Evolutionary conservation across 768 basidiomycete species (phyloP), one percentile per base, ranked within the genome.

Genomic region (Trametes elegans): DNA sequence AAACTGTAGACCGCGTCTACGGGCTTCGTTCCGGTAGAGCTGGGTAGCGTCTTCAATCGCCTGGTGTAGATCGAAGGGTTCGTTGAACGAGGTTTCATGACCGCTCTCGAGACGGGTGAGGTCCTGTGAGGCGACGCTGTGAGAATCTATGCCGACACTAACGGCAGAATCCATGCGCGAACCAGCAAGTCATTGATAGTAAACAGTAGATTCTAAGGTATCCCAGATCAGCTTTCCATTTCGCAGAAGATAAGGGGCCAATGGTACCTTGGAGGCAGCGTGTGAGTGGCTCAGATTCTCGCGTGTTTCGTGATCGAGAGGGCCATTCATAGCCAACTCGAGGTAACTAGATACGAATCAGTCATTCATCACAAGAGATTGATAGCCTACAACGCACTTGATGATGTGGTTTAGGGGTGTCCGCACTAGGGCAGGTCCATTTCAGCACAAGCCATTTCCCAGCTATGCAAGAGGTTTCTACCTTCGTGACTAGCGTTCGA

Each of bases 401-500:
- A 93, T 91, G 60, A 92, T 91, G 63, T 90, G 88, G 62, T 90
- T 88, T 51, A 89, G 64, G 7, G 88, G 87, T 3, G 87, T 89
- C 23, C 87, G 82, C 5, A 88, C 87, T 85, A 53, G 1, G 24
- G 18, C 26, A n/a, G 11, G 21, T 18, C 11, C 42, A 50, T 43
- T 57, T 26, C 41, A n/a, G 8, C 16, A 34, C 28, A 21, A 29
- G 8, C 21, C 14, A 44, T 53, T 19, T 55, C 46, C 11, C 57
- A 5, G 10, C 28, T 3, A 21, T 13, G 18, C 14, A 2, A 38
- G n/a, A n/a, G 8, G 3, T 16, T 40, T 46, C 44, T 62, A 82
- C 88, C 87, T 76, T 92, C 90, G 64, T 93, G 90, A 58, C 83
- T 87, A 5, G 90, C 90, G 68, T 93, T 91, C 7, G 86, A 85